Evolutionary conservation across 164 flowering plant species (phyloP).

Genomic region (Warburgia ugandensis): DNA sequence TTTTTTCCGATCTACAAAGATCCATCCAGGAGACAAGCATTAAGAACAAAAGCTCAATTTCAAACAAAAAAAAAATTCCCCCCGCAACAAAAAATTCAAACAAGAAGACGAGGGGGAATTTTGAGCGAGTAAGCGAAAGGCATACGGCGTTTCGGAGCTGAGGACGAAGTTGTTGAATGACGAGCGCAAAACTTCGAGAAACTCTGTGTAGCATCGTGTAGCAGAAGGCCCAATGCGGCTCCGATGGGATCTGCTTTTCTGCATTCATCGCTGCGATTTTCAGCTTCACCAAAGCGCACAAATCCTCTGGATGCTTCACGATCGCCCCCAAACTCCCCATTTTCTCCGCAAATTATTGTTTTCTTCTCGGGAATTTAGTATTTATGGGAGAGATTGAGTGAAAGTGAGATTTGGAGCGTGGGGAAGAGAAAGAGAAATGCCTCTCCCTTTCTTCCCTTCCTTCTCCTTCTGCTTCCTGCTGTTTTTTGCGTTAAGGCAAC

Average conservation of each 20-base stretch:
- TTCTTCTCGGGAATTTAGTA: no score
- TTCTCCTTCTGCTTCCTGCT: not conserved
- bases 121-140: not conserved
- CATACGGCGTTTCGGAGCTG: slow-evolving; percentile 83
- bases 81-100: no score
- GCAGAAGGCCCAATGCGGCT: slow-evolving; percentile 87
- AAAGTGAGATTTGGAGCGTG: no score
- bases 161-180: slow-evolving; percentile 78
- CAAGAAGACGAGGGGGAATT: not conserved
- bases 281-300: slow-evolving; percentile 69
- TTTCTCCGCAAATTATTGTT: slow-evolving; percentile 1
- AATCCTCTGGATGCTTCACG: slow-evolving; percentile 70
- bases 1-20: no score
- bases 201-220: slow-evolving; percentile 87
- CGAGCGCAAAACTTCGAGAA: slow-evolving; percentile 76
- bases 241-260: slow-evolving; percentile 76
- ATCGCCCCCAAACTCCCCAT: slow-evolving; percentile 59
- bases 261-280: slow-evolving; percentile 58
- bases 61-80: no score
- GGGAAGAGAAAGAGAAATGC: no score
- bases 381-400: no score
- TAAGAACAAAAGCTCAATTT: no score
- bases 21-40: no score
- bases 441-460: no score
- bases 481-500: no score